phyloP scores from a whole-genome alignment of 176 grass and related monocot genomes.

The Hyparrhenia diplandra region DNA sequence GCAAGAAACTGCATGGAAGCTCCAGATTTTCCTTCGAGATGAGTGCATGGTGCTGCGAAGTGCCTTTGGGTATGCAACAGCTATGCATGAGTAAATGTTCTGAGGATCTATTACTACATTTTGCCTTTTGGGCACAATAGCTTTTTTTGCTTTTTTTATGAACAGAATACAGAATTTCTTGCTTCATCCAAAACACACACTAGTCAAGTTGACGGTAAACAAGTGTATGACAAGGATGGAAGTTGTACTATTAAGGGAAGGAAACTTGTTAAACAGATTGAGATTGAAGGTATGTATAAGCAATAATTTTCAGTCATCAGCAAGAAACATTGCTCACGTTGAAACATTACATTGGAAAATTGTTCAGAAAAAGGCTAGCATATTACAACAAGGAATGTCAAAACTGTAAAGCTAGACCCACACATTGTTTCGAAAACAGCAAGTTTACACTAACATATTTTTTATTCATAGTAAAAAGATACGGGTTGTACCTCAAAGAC shows the following conservation, averaged over 20 bases:
- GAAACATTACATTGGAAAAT: neutral
- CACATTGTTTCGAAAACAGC: neutral
- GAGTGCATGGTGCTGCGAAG: conserved; percentile 75
- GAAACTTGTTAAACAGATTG: conserved; percentile 77
- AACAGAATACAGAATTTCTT: conserved; percentile 89
- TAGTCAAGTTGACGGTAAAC: conserved; percentile 40
- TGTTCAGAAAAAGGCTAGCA: neutral
- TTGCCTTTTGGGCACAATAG: conserved; percentile 16
- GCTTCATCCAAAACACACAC: conserved; percentile 66
- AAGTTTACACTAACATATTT: neutral
- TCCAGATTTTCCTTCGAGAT: conserved; percentile 86
- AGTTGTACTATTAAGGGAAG: conserved; percentile 53
- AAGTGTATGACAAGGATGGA: conserved; percentile 66
- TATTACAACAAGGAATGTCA: neutral
- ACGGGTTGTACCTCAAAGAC: conserved; percentile 58
- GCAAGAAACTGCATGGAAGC: conserved; percentile 81
- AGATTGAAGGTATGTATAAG: conserved; percentile 75
- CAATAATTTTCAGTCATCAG: conserved; percentile 5
- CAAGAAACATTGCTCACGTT: neutral
- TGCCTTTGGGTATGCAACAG: conserved; percentile 71
- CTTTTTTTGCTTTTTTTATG: conserved; percentile 30
- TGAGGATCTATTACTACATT: neutral
- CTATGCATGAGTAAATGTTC: neutral
- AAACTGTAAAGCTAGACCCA: neutral
- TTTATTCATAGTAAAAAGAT: conserved; percentile 72